A percentile compares a stretch with the other conserved stretches of the same genome.
phyloP scores from a whole-genome alignment of 1,284 basidiomycete genomes.

The Trichosporon asahii region DNA sequence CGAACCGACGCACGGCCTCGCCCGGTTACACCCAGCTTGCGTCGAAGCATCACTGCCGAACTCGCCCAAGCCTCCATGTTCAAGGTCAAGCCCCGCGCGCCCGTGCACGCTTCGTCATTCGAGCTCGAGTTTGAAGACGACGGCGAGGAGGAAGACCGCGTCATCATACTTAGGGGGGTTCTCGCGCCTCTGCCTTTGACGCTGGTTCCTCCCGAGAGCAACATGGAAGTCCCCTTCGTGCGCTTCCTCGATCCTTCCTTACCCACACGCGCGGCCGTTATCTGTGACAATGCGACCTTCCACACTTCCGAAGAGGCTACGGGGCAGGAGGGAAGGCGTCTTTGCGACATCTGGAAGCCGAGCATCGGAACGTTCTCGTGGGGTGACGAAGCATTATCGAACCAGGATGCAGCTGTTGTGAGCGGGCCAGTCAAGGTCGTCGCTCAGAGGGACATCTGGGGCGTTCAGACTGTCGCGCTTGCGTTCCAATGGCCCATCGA shows the following conservation, averaged over 20 bases:
- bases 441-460: constrained; percentile 30
- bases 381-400: constrained; percentile 20
- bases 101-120: constrained; percentile 23
- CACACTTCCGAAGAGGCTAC: neutral
- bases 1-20: neutral
- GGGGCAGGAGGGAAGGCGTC: neutral
- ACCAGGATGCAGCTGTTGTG: constrained; percentile 11
- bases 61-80: neutral
- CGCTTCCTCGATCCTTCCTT: constrained; percentile 21
- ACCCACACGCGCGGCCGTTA: constrained; percentile 11
- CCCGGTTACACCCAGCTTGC: constrained; percentile 15
- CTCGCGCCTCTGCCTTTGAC: constrained; percentile 30
- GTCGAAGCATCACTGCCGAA: constrained; percentile 10
- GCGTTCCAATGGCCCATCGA: constrained; percentile 30
- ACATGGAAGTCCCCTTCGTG: constrained; percentile 34
- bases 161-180: constrained; percentile 25
- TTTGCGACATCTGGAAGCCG: constrained; percentile 11
- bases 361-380: constrained; percentile 26
- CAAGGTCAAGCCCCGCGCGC: constrained; percentile 15
- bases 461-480: constrained; percentile 23
- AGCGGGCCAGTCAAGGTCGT: constrained; percentile 29
- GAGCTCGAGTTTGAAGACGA: constrained; percentile 28
- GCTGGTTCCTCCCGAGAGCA: constrained; percentile 29
- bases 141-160: constrained; percentile 19
- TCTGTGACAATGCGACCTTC: constrained; percentile 14